phyloP scores from a whole-genome alignment of 306 rosid genomes.

The Castanea sativa region DNA sequence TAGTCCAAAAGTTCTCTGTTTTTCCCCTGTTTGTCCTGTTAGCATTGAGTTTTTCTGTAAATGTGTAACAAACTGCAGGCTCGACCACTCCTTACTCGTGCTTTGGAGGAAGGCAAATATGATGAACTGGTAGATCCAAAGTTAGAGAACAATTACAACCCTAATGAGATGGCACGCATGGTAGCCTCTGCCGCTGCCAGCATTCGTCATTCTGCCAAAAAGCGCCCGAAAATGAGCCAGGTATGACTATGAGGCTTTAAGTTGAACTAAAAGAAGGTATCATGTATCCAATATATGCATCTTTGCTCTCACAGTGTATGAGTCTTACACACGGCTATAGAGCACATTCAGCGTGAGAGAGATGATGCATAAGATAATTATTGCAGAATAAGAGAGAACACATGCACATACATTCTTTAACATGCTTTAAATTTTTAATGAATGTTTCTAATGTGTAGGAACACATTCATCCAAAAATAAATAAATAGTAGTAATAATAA shows the following conservation, averaged over 20 bases:
- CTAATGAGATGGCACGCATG: slow-evolving; percentile 65
- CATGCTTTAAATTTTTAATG: background rate
- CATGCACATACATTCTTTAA: no score
- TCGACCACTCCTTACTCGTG: slow-evolving; percentile 58
- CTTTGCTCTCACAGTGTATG: no score
- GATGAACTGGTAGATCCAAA: slow-evolving; percentile 60
- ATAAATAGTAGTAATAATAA: no score
- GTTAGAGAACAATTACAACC: slow-evolving; percentile 52
- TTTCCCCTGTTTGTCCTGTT: background rate
- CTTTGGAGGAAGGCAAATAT: slow-evolving; percentile 60
- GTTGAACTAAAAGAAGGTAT: no score
- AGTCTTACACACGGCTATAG: no score
- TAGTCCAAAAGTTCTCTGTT: background rate
- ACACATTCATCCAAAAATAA: no score
- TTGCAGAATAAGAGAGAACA: no score
- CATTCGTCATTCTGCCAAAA: slow-evolving; percentile 79
- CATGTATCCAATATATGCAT: no score
- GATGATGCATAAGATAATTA: no score
- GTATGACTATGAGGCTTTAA: slow-evolving; percentile 37
- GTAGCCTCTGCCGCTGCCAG: slow-evolving; percentile 78
- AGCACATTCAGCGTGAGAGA: no score
- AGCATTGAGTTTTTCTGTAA: slow-evolving; percentile 1
- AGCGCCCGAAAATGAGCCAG: slow-evolving; percentile 91
- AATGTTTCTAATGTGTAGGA: background rate
- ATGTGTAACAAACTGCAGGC: slow-evolving; percentile 49